These are phyloP conservation scores for Microdochium trichocladiopsis DNA, from an alignment of 2,329 filamentous ascomycete genomes.

Conservation along the genomic window DNA sequence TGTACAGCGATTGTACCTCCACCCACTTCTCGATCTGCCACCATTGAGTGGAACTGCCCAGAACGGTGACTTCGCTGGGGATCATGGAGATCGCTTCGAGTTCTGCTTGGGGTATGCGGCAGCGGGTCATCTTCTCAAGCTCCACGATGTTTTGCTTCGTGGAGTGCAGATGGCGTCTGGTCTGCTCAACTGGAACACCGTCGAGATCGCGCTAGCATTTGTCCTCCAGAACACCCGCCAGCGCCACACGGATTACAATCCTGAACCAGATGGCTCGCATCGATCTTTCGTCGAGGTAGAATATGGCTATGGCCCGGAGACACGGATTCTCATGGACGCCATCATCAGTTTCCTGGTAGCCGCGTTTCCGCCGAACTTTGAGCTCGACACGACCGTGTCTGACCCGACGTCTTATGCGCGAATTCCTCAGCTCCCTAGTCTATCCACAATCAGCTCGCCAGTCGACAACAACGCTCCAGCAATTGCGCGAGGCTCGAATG, in stretches of 20 bases:
- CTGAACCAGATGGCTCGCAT: conserved; percentile 10
- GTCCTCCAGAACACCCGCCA: conserved; percentile 35
- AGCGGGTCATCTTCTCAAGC: conserved; percentile 50
- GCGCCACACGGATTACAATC: conserved; percentile 15
- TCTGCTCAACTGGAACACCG: conserved; percentile 54
- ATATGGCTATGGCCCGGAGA: conserved; percentile 48
- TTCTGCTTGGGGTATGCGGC: conserved; percentile 60
- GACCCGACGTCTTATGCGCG: conserved; percentile 30
- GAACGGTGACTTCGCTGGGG: conserved; percentile 26
- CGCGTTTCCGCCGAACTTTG: conserved; percentile 53
- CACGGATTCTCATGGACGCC: conserved; percentile 44
- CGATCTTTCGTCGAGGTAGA: conserved; percentile 12
- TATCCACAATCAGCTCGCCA: conserved; percentile 20
- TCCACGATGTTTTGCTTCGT: conserved; percentile 46
- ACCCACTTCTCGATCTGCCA: conserved; percentile 35
- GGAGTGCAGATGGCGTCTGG: conserved; percentile 53
- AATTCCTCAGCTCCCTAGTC: conserved; percentile 34
- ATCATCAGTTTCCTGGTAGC: conserved; percentile 52
- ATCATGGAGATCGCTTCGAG: conserved; percentile 35
- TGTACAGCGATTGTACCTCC: conserved; percentile 50
- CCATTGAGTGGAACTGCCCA: conserved; percentile 17
- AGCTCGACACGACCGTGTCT: conserved; percentile 39
- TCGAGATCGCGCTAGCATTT: conserved; percentile 54
- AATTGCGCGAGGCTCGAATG: conserved; percentile 29
- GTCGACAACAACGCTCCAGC: conserved; percentile 23